phyloP scores from a whole-genome alignment of 2,329 filamentous ascomycete genomes.

The Talaromyces sp. region DNA sequence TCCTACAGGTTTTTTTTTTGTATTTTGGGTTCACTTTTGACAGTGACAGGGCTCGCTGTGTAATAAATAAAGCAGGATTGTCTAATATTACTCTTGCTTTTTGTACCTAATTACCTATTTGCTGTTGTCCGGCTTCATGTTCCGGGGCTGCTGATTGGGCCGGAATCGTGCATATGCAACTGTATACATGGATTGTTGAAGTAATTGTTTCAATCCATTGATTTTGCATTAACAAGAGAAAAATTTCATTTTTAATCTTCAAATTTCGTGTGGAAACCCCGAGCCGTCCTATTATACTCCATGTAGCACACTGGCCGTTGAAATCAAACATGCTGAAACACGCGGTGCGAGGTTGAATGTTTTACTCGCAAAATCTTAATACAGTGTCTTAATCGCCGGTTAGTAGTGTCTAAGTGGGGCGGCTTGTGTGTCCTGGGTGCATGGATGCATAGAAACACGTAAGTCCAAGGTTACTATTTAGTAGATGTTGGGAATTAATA shows the following conservation, averaged over 20 bases:
- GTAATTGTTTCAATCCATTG: neutral
- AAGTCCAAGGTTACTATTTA: no score
- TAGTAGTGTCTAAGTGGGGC: neutral
- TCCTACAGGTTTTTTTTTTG: neutral
- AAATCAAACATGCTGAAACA: neutral
- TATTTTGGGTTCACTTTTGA: neutral
- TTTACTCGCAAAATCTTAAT: neutral
- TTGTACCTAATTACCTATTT: neutral
- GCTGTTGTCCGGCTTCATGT: neutral
- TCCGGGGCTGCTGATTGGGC: neutral
- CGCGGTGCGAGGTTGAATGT: neutral
- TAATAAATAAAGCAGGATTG: no score
- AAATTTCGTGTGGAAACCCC: no score
- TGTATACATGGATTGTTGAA: neutral
- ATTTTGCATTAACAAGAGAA: neutral
- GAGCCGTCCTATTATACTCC: neutral
- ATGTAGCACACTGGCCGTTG: neutral
- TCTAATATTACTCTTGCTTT: neutral
- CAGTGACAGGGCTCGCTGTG: neutral
- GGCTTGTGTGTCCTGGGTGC: neutral
- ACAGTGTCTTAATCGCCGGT: neutral
- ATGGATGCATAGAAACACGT: neutral
- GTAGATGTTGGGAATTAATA: no score
- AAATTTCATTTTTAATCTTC: neutral
- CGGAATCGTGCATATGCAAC: neutral